These are phyloP conservation scores for Agaricales sp. DNA, from an alignment of 1,284 basidiomycete genomes.

Conservation along the genomic window DNA sequence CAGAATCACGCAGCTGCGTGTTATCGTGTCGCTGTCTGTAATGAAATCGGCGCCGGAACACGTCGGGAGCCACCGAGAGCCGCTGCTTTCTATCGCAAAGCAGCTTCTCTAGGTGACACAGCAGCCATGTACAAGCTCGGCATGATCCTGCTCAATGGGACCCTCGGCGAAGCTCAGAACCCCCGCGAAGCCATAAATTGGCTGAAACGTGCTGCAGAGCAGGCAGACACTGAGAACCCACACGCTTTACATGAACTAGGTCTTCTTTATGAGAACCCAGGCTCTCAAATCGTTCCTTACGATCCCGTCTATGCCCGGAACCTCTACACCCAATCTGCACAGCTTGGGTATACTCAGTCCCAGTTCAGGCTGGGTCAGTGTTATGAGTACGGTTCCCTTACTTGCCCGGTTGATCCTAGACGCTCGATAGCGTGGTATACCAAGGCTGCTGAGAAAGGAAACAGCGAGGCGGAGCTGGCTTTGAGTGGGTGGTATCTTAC, in stretches of 20 bases:
- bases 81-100: slow-evolving; percentile 94
- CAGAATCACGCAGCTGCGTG: slow-evolving; percentile 94
- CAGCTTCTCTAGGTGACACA: slow-evolving; percentile 92
- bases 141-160: slow-evolving; percentile 86
- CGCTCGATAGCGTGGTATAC: slow-evolving; percentile 98
- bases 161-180: slow-evolving; percentile 79
- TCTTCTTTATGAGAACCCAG: slow-evolving; percentile 76
- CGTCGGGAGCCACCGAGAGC: slow-evolving; percentile 81
- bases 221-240: slow-evolving; percentile 98
- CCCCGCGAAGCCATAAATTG: slow-evolving; percentile 89
- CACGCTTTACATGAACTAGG: slow-evolving; percentile 98
- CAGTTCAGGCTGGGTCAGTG: slow-evolving; percentile 95
- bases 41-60: slow-evolving; percentile 99
- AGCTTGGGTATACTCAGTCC: slow-evolving; percentile 87
- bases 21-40: slow-evolving; percentile 97
- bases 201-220: slow-evolving; percentile 90
- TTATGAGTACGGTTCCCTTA: slow-evolving; percentile 87
- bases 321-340: slow-evolving; percentile 86
- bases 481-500: slow-evolving; percentile 97
- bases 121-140: slow-evolving; percentile 99
- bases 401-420: slow-evolving; percentile 88
- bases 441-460: slow-evolving; percentile 92
- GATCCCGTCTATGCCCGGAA: slow-evolving; percentile 80
- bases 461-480: slow-evolving; percentile 91
- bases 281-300: slow-evolving; percentile 52